Conservation (phyloP, 1,139 yeast genomes). For the Kurtzmaniella quercitrusa region DNA sequence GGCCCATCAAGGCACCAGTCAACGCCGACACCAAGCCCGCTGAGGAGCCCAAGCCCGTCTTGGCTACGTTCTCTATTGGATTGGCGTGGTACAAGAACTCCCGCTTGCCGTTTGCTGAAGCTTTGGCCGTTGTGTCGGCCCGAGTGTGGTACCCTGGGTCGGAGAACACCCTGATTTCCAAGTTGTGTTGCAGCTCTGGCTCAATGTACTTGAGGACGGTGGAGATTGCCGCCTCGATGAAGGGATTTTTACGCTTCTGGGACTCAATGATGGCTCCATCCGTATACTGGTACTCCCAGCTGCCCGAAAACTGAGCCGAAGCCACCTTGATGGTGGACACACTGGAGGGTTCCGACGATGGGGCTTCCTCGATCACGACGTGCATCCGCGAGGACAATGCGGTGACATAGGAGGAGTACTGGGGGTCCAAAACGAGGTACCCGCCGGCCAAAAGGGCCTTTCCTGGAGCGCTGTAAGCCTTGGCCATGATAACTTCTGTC, state of each 20-base stretch:
- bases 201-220: slow-evolving; percentile 52
- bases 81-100: slow-evolving; percentile 56
- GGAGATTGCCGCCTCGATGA: slow-evolving; percentile 58
- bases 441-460: slow-evolving; percentile 95
- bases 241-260: slow-evolving; percentile 53
- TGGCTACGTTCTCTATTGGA: slow-evolving; percentile 70
- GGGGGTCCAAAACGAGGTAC: slow-evolving; percentile 78
- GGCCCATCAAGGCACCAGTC: slow-evolving; percentile 61
- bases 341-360: slow-evolving; percentile 6
- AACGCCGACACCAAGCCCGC: slow-evolving; percentile 89
- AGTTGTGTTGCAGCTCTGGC: slow-evolving; percentile 23
- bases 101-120: slow-evolving; percentile 29
- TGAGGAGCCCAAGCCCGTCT: slow-evolving; percentile 94
- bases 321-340: slow-evolving; percentile 35
- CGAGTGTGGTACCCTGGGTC: slow-evolving; percentile 92
- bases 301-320: slow-evolving; percentile 83
- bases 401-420: slow-evolving; percentile 72
- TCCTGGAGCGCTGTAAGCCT: slow-evolving; percentile 84
- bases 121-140: slow-evolving; percentile 32
- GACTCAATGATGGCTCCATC: slow-evolving; percentile 1
- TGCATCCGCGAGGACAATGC: slow-evolving; percentile 92
- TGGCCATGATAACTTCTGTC: too few relatives aligned
- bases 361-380: slow-evolving; percentile 44
- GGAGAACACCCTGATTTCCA: slow-evolving; percentile 64
- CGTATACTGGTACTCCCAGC: slow-evolving; percentile 53